Base-by-base conservation (phyloP, 176 grass and related monocot genomes). In the Carex kokanica region DNA sequence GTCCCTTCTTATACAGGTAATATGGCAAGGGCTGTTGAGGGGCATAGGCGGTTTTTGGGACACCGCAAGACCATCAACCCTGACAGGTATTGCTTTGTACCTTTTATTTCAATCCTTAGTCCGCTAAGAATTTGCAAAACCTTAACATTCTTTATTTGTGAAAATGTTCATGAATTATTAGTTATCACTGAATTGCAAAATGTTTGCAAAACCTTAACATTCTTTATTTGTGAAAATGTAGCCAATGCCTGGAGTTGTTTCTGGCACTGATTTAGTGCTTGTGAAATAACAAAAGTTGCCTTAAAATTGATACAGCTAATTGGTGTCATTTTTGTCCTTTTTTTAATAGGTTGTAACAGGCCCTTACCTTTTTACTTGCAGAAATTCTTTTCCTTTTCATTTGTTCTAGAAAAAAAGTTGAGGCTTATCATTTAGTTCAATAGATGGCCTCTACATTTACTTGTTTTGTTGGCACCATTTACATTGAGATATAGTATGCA, bases 1-100 rank as follows among this genome's bases (percentile, higher is more conserved):
- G 70, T 95, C 66, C 93, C 93, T 62, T 90, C 96, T 56, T 88
- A 98, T 71, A 78, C 84, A 43, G 96, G 96, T 57, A 98, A 95
- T 74, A 98, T 98, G 96, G 96, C 93, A 84, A 98, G 87, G 90
- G 92, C 93, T 83, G 96, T 98, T 73, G 93, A 98, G 83, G 96
- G 96, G 49, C 91, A 98, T 87, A 86, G 92, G 47, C 78, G 93
- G 85, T 92, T 98, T 95, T 59, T 98, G 15, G 89, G 93, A 55
- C 96, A 95, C 89, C 86, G 89, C 27, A 95, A 89, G 55, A 99
- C 92, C 79, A 81, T 99, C 65, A 87, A 81, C 83, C 96, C 96
- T 45, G 93, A 99, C 58, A 91, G 96, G 96, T 99, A 82, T 65
- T 64, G 24, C 11, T 25, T 63, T 81, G 18, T 65, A 31, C 34